Evolutionary conservation across 108 stramenopile genomes (phyloP), one percentile per base, ranked within the genome.

Genomic region (Schizochytrium sp.): DNA sequence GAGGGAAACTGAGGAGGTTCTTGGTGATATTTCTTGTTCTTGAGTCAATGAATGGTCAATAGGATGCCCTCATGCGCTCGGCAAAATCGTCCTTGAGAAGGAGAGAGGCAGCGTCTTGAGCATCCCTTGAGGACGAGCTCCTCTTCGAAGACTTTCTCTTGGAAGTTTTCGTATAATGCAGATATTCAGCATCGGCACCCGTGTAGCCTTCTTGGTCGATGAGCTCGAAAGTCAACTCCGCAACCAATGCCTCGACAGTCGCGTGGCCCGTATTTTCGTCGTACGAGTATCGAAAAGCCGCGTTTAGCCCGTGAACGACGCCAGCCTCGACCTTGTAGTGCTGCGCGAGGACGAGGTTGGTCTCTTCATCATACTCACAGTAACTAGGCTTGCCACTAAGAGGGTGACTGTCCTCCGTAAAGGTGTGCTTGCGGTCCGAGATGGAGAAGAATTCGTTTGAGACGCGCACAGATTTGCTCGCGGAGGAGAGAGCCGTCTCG

Each of bases 381-480:
- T 83, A 83, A 12, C 48, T 28, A 12, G 19, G 16, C 12, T 53
- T 53, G 19, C 76, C 76, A 16, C 23, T 83, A 18, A 83, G 76
- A 19, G 76, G 76, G 76, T 83, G 76, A 6, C 10, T 18, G 14
- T n/a, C 48, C 48, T 53, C 48, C 10, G 44, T 47, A 28, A 53
- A 83, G 51, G 76, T 83, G n/a, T 83, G 45, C 51, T 83, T 83
- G n/a, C 51, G 76, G 76, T 83, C 76, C 19, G 51, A 83, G 76
- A 83, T 28, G 25, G n/a, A 47, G 28, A 83, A 83, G 4, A 53
- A 53, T 3, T 83, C 51, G 51, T 83, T 83, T 6, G 45, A 47
- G n/a, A 53, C 51, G 48, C 76, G 45, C 48, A 83, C 51, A 18
- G 45, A 16, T 18, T 53, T 47, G 51, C 48, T 83, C n/a, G 23